These are phyloP conservation scores for Cladosporium phlei DNA, from an alignment of 2,329 filamentous ascomycete species.

Conservation along the genomic window DNA sequence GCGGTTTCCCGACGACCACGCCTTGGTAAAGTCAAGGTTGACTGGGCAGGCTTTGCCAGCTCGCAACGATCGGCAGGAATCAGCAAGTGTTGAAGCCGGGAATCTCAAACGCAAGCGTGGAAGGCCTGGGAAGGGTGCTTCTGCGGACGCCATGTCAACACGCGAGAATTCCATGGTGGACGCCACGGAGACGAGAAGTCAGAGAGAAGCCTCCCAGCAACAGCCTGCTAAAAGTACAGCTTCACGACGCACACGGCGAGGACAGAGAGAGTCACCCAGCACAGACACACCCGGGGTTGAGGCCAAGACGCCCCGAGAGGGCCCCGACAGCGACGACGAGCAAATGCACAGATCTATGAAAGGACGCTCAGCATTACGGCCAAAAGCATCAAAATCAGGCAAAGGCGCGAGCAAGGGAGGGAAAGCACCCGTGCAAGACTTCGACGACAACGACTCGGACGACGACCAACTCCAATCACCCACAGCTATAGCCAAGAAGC, in stretches of 20 bases:
- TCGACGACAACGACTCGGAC: slow-evolving; percentile 23
- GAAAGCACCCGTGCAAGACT: slow-evolving; percentile 28
- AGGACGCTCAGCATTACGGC: slow-evolving; percentile 30
- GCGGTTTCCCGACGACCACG: slow-evolving; percentile 30
- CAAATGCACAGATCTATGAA: slow-evolving; percentile 19
- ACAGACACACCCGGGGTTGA: slow-evolving; percentile 11
- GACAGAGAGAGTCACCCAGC: slow-evolving; percentile 9
- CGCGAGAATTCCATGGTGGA: slow-evolving; percentile 8
- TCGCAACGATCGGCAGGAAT: slow-evolving; percentile 13
- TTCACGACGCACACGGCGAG: slow-evolving; percentile 8
- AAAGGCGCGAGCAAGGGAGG: slow-evolving; percentile 23
- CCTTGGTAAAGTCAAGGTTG: slow-evolving; percentile 14
- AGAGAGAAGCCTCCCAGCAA: background rate
- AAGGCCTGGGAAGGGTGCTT: slow-evolving; percentile 8
- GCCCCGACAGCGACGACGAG: slow-evolving; percentile 22
- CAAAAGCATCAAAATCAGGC: slow-evolving; percentile 29
- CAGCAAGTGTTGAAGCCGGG: slow-evolving; percentile 12
- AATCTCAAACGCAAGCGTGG: slow-evolving; percentile 24
- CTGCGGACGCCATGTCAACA: slow-evolving; percentile 15
- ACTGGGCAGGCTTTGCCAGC: slow-evolving; percentile 12
- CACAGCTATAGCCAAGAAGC: slow-evolving; percentile 1
- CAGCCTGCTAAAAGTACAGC: background rate
- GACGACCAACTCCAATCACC: slow-evolving; percentile 14
- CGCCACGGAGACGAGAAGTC: slow-evolving; percentile 9
- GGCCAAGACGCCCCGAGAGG: slow-evolving; percentile 18